Conservation (phyloP, 768 basidiomycete genomes). For the Termitomyces sp. region DNA sequence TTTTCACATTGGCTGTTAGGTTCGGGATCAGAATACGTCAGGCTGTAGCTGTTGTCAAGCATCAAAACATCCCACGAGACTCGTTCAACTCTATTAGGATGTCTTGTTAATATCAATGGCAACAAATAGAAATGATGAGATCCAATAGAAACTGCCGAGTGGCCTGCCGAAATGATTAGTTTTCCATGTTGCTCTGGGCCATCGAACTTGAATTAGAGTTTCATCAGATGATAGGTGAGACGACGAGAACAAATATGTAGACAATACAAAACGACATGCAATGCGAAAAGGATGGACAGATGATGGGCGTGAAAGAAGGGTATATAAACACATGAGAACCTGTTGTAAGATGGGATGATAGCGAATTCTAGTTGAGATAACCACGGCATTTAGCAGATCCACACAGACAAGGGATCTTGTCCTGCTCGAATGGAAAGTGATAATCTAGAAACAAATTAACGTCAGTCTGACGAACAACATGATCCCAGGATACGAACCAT, state of each 20-base stretch:
- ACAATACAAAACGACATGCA: conserved; percentile 20
- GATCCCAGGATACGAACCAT: conserved; percentile 56
- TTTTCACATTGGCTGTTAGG: neutral
- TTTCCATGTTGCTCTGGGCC: neutral
- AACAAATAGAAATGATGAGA: neutral
- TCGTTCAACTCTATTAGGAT: too few species aligned
- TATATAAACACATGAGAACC: conserved; percentile 16
- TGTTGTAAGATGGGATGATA: neutral
- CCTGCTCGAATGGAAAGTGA: conserved; percentile 98
- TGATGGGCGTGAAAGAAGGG: conserved; percentile 11
- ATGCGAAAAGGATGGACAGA: conserved; percentile 14
- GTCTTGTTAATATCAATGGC: neutral
- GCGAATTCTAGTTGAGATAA: conserved; percentile 80
- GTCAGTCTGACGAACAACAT: neutral
- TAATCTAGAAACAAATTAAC: conserved; percentile 63
- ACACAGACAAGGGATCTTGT: conserved; percentile 93
- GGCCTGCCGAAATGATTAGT: neutral
- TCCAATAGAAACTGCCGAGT: neutral
- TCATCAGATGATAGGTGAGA: conserved; percentile 8
- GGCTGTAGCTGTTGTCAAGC: neutral
- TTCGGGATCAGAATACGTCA: neutral
- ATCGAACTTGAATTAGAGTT: conserved; percentile 5
- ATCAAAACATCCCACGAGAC: neutral
- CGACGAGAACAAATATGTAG: conserved; percentile 17
- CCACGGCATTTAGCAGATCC: conserved; percentile 91